A percentile compares a stretch with the other conserved stretches of the same genome.
Conservation (phyloP, 225 moss, liverwort and hornwort genomes). For the Physcomitrium patens region DNA sequence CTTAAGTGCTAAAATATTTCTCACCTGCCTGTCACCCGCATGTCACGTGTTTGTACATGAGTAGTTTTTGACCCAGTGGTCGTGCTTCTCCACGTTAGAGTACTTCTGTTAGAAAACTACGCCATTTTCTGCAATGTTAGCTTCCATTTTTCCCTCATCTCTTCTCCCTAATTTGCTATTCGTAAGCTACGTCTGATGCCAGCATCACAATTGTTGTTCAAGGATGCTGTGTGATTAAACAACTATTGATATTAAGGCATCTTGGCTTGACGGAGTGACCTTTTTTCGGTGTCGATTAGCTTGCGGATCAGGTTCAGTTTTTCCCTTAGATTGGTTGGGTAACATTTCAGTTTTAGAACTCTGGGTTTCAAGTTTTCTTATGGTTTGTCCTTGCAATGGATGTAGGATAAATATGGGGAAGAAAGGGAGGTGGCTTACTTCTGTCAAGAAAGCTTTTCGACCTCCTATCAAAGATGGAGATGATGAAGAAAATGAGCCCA, state of each 20-base stretch:
- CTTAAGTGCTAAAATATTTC: slow-evolving; percentile 25
- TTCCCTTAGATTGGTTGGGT: neutral
- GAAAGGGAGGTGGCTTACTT: slow-evolving; percentile 91
- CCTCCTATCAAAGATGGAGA: slow-evolving; percentile 75
- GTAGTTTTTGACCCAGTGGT: slow-evolving; percentile 27
- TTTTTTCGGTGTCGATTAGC: neutral
- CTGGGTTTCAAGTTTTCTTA: neutral
- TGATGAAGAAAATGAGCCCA: slow-evolving; percentile 49
- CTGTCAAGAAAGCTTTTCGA: slow-evolving; percentile 94
- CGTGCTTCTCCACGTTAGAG: slow-evolving; percentile 11
- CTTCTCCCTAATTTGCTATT: neutral
- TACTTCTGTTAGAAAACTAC: neutral
- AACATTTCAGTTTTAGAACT: neutral
- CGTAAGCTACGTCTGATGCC: neutral
- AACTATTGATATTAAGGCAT: neutral
- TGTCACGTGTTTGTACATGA: slow-evolving; percentile 26
- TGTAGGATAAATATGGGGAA: slow-evolving; percentile 79
- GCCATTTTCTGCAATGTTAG: slow-evolving; percentile 9
- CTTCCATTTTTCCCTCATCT: neutral
- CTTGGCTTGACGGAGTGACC: neutral
- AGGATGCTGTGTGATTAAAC: neutral
- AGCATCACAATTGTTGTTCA: neutral
- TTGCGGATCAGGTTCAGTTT: neutral
- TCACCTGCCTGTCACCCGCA: slow-evolving; percentile 30
- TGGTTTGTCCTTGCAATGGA: slow-evolving; percentile 7